phyloP scores from a whole-genome alignment of 164 flowering plant species.

The Vitis riparia region DNA sequence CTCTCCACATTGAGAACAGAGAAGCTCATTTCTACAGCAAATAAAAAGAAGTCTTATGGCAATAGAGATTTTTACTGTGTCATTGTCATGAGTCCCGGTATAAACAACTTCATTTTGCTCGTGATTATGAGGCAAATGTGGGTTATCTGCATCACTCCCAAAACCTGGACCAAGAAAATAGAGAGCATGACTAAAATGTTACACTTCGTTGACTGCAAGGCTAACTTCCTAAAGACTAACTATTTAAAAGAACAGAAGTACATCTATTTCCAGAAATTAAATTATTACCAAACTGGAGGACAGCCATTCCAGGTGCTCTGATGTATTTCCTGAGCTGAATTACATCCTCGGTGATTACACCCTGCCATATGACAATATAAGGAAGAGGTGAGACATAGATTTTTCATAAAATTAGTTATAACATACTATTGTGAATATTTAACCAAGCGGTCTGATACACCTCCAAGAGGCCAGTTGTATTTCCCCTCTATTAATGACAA shows the following conservation, averaged over 20 bases:
- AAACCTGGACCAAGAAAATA: constrained; percentile 50
- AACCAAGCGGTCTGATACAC: no score
- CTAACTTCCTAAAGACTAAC: background rate
- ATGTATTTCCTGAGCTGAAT: constrained; percentile 81
- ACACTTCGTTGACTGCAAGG: constrained; percentile 3
- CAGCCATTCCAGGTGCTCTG: constrained; percentile 99
- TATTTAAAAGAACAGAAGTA: background rate
- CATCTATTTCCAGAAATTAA: background rate
- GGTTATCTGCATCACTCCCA: constrained; percentile 85
- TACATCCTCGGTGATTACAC: constrained; percentile 96
- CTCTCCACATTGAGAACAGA: background rate
- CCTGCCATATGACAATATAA: constrained; percentile 37
- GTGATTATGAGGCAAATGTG: constrained; percentile 95
- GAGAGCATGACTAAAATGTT: background rate
- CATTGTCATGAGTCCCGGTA: constrained; percentile 99
- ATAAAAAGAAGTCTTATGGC: background rate
- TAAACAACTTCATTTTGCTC: constrained; percentile 90
- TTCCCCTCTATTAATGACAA: no score
- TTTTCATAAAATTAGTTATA: no score
- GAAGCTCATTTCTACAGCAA: background rate
- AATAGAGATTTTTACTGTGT: constrained; percentile 58
- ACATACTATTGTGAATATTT: no score
- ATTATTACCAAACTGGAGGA: constrained; percentile 90
- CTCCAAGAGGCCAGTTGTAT: no score
- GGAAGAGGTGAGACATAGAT: background rate